These are phyloP conservation scores for Santalum album DNA, from an alignment of 164 flowering plant species.

Conservation along the genomic window DNA sequence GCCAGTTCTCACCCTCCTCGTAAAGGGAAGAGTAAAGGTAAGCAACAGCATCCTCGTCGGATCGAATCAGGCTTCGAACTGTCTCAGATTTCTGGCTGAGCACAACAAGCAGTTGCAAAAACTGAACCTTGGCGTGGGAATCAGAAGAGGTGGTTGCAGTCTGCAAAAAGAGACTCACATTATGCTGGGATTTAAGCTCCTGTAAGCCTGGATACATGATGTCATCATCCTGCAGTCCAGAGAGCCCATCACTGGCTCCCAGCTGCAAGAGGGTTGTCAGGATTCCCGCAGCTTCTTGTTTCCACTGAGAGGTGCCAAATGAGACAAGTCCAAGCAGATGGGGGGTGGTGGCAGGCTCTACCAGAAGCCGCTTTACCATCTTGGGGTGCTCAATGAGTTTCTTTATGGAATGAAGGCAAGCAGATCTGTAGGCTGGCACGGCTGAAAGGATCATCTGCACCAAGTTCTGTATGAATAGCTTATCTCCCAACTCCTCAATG, in stretches of 20 bases:
- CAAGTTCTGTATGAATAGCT: constrained; percentile 13
- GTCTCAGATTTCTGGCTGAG: constrained; percentile 14
- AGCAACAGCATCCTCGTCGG: constrained; percentile 5
- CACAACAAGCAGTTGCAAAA: constrained; percentile 13
- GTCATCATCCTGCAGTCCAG: constrained; percentile 8
- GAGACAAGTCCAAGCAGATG: constrained; percentile 12
- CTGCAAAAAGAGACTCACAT: constrained; percentile 14
- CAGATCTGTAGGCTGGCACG: constrained; percentile 14
- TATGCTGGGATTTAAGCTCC: constrained; percentile 19
- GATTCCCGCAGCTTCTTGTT: constrained; percentile 18
- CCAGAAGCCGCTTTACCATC: constrained; percentile 14
- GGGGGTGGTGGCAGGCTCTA: constrained; percentile 12
- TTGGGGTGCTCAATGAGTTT: constrained; percentile 13
- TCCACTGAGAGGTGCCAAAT: too few species aligned
- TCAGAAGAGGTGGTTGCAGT: constrained; percentile 11
- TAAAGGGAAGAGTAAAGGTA: constrained; percentile 14
- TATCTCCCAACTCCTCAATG: constrained; percentile 11
- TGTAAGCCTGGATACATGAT: constrained; percentile 12
- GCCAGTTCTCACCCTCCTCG: constrained; percentile 4
- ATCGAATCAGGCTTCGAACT: constrained; percentile 8
- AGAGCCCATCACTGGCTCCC: constrained; percentile 4
- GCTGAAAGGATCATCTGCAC: constrained; percentile 18
- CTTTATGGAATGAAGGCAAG: constrained; percentile 15
- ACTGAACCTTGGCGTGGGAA: constrained; percentile 8
- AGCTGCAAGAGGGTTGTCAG: constrained; percentile 15